A percentile compares a stretch with the other conserved stretches of the same genome.
Conservation (phyloP, 2,329 filamentous ascomycete species). For the Diaporthe ilicicola region DNA sequence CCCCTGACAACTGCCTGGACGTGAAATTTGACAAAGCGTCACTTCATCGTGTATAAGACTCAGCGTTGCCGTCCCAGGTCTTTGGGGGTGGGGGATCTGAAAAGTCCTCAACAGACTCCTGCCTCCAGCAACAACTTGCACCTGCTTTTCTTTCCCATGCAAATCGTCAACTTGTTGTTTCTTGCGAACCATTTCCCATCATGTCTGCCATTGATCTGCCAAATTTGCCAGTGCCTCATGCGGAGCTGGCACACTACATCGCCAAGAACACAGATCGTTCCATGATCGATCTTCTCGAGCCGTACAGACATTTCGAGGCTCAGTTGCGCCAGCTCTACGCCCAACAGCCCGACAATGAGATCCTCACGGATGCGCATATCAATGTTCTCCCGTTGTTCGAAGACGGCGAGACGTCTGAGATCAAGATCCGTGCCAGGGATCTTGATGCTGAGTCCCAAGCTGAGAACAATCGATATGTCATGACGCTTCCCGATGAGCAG, state of each 20-base stretch:
- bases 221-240: constrained; percentile 55
- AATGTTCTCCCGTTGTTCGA: constrained; percentile 75
- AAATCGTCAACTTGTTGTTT: not conserved
- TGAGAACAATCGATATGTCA: constrained; percentile 73
- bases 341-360: constrained; percentile 69
- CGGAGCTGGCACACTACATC: constrained; percentile 61
- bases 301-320: constrained; percentile 74
- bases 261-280: constrained; percentile 60
- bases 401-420: constrained; percentile 56
- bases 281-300: constrained; percentile 67
- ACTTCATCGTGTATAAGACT: constrained; percentile 6
- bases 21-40: not conserved
- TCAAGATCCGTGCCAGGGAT: constrained; percentile 71
- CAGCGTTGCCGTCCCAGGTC: not conserved
- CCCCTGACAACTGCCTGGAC: constrained; percentile 8
- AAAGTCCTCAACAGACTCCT: not conserved
- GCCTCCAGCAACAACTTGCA: not conserved
- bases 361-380: constrained; percentile 63
- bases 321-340: constrained; percentile 73
- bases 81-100: not conserved
- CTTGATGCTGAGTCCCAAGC: constrained; percentile 64
- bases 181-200: constrained; percentile 15
- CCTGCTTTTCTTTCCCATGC: not conserved
- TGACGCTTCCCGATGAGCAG: constrained; percentile 69
- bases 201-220: constrained; percentile 53